Evolutionary conservation across 2,329 filamentous ascomycete genomes (phyloP), one percentile per base, ranked within the genome.

Genomic region (Ilyonectria robusta): DNA sequence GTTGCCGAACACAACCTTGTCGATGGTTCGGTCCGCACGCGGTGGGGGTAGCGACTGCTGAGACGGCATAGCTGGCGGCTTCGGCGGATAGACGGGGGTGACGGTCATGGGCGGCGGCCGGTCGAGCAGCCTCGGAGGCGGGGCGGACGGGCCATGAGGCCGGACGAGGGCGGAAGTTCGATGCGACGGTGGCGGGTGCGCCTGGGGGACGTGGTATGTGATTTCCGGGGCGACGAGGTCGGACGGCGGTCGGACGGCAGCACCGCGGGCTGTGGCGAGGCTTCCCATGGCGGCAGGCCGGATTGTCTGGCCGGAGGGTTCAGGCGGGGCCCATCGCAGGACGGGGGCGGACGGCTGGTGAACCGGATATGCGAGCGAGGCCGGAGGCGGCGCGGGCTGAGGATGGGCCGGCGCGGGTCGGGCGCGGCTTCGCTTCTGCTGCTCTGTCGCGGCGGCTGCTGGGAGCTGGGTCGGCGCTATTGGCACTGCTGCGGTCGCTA

Each of bases 1-100:
- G 75, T 94, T 90, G 5, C 95, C 95, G 68, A 98, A 86, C 61
- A 97, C 91, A 58, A 98, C 93, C 78, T 94, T 93, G 77, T 94
- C 90, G 71, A 98, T 92, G 79, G 97, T 97, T 64, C 93, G 92
- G 73, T 92, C 91, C 10, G 85, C 78, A 40, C 81, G 80, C 1
- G 80, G 82, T 6, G 82, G 80, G 1, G 80, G 37, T 9, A 56
- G 37, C 35, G 37, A 29, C 15, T 21, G 37, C 15, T 66, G 58
- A 2, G 57, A 51, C 21, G 33, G 19, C 10, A 54, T 46, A 2
- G 55, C 46, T 7, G 78, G 74, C 11, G 79, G 81, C 37, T 81
- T 82, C 5, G 81, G 81, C 1, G 78, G 76, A 46, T 72, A 77
- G 8, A 81, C 76, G 17, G 79, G 78, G 23, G 80, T 81, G 4